Base-by-base conservation (phyloP, 768 basidiomycete species). In the Tylopilus vinaceipallidus region DNA sequence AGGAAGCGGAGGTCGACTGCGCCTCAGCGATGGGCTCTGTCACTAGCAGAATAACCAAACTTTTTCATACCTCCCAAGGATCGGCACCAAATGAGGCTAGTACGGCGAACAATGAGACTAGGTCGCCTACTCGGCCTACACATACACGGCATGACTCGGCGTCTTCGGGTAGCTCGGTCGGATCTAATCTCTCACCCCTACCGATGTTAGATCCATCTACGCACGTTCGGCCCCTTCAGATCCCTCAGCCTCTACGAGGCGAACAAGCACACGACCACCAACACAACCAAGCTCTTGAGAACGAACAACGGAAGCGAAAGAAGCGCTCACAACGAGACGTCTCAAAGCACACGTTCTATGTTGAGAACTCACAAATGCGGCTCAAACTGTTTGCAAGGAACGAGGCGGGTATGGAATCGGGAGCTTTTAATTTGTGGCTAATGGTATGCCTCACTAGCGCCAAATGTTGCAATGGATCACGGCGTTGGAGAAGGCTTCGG, bases 401-500 rank as follows among this genome's bases (percentile, higher is more conserved):
- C 63, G 91, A 97, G 72, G 91, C 88, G 38, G 42, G 38, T 47
- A 37, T 14, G 2, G 35, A 1, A 6, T 17, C 17, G 26, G 22
- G 24, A 27, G 11, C 33, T 32, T n/a, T n/a, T 37, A 16, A 3
- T 23, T 27, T 32, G 36, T 11, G 22, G 43, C 42, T 61, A 40
- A 65, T 32, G 2, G 35, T 24, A 4, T 35, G 11, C 22, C 32
- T 16, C 13, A 37, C 3, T 55, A 91, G 88, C 81, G 95, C 17
- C 93, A 97, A 76, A 97, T 98, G 92, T 73, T 91, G 48, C 95
- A 99, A 66, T 98, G 93, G 82, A 93, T 98, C 42, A 88, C 93
- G 7, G 89, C 90, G 0, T 72, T 99, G 50, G 89, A 98, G 64
- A 83, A 83, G 51, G 84, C 86, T 23, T 84, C 90, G 1, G 76